These are phyloP conservation scores for Trichoderma oligosporum DNA, from an alignment of 2,329 filamentous ascomycete species.

Conservation along the genomic window DNA sequence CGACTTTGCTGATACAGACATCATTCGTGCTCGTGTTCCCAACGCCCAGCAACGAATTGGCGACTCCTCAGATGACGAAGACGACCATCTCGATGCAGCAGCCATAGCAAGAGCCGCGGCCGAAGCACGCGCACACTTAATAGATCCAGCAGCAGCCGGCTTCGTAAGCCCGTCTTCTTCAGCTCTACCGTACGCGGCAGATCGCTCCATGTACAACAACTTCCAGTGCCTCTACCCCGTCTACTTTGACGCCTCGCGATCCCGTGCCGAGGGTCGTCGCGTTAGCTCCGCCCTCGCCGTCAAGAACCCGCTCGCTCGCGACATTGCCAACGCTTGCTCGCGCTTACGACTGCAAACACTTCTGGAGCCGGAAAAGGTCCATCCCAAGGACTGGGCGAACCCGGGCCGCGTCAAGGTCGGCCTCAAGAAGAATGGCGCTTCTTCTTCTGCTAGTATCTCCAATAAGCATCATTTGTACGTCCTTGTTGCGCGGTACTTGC, in stretches of 20 bases:
- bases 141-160: slow-evolving; percentile 31
- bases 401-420: slow-evolving; percentile 82
- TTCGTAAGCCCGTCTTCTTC: slow-evolving; percentile 32
- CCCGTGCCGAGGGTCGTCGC: slow-evolving; percentile 75
- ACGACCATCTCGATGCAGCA: slow-evolving; percentile 25
- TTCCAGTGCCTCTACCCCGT: slow-evolving; percentile 92
- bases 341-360: slow-evolving; percentile 67
- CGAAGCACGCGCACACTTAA: not conserved
- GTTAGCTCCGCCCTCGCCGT: slow-evolving; percentile 72
- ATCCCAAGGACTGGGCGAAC: slow-evolving; percentile 97
- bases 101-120: slow-evolving; percentile 23
- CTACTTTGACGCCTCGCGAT: slow-evolving; percentile 81
- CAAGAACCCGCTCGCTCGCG: slow-evolving; percentile 77
- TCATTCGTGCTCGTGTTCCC: slow-evolving; percentile 44
- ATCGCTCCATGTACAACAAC: slow-evolving; percentile 60
- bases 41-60: slow-evolving; percentile 30
- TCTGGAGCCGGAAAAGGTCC: slow-evolving; percentile 85
- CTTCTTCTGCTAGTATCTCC: slow-evolving; percentile 47
- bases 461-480: slow-evolving; percentile 85
- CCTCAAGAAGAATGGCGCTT: slow-evolving; percentile 39
- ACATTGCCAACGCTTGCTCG: slow-evolving; percentile 83
- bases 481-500: slow-evolving; percentile 72
- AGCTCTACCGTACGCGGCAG: slow-evolving; percentile 36
- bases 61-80: slow-evolving; percentile 6
- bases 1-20: slow-evolving; percentile 57